Evolutionary conservation across 345 rosid species (phyloP).

Genomic region (Syzygium jambos): DNA sequence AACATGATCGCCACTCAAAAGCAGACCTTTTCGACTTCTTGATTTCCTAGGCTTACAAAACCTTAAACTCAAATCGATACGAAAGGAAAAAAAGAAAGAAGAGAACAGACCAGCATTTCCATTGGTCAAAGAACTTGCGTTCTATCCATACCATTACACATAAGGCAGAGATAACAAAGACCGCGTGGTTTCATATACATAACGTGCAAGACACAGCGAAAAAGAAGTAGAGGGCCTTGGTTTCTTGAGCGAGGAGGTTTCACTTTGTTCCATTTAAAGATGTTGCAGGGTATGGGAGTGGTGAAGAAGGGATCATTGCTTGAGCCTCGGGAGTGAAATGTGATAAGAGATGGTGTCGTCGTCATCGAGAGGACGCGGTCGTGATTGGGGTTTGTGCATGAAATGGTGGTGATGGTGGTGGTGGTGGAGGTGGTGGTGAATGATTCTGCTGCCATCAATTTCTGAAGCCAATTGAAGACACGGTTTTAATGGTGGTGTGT

Average conservation of each 20-base stretch:
- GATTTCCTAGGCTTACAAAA: not conserved
- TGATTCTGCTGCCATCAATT: conserved; percentile 31
- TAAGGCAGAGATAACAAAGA: not conserved
- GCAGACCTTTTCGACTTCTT: not conserved
- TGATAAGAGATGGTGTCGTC: not conserved
- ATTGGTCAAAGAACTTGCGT: not conserved
- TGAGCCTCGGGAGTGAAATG: not conserved
- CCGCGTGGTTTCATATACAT: not conserved
- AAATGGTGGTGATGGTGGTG: not conserved
- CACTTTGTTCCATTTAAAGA: not conserved
- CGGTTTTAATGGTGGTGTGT: conserved; percentile 4
- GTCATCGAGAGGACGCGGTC: not conserved
- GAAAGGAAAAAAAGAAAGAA: not conserved
- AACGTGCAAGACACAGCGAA: not conserved
- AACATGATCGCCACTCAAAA: not conserved
- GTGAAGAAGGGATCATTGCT: not conserved
- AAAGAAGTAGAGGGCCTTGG: not conserved
- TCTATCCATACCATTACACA: not conserved
- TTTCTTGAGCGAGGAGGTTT: not conserved
- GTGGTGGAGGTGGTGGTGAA: not conserved
- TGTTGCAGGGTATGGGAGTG: not conserved
- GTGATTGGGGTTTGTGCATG: not conserved
- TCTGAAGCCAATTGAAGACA: conserved; percentile 32
- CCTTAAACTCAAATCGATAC: not conserved
- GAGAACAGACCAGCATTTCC: not conserved